phyloP scores from a whole-genome alignment of 2,329 filamentous ascomycete species.

The Trichoderma guizhouense region DNA sequence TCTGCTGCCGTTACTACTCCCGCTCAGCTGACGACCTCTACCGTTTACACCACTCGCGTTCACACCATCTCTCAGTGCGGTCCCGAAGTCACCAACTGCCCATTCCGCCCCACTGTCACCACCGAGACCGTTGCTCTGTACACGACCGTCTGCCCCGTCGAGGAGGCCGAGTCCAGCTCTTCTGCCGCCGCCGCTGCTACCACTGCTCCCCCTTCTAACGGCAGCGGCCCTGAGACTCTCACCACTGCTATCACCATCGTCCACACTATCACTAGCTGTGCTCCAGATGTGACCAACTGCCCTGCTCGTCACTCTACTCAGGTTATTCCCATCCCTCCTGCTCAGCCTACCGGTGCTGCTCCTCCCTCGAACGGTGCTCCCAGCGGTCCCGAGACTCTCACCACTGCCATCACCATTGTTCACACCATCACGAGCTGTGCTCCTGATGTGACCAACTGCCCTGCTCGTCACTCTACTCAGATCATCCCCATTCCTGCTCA shows the following conservation, averaged over 20 bases:
- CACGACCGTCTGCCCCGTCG: conserved; percentile 38
- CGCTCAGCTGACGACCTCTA: conserved; percentile 31
- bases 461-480: conserved; percentile 17
- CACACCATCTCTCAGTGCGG: conserved; percentile 56
- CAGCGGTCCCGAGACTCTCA: conserved; percentile 18
- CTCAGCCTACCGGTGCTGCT: not conserved
- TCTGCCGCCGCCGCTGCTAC: not conserved
- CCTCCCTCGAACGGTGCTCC: not conserved
- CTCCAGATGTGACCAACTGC: conserved; percentile 7
- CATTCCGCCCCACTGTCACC: conserved; percentile 32
- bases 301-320: conserved; percentile 20
- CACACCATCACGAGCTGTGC: conserved; percentile 54
- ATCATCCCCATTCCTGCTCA: conserved; percentile 20
- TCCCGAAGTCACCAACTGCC: conserved; percentile 40
- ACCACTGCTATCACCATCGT: conserved; percentile 48
- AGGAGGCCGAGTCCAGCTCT: not conserved
- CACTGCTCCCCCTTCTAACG: not conserved
- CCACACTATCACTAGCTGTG: conserved; percentile 53
- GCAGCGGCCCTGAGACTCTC: conserved; percentile 3
- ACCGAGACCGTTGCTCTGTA: conserved; percentile 37
- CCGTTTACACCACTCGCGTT: conserved; percentile 40
- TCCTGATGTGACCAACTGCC: conserved; percentile 7
- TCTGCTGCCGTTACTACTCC: not conserved
- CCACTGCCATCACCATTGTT: conserved; percentile 48
- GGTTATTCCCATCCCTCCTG: conserved; percentile 16